phyloP scores from a whole-genome alignment of 1,284 basidiomycete species.

The Cryptococcus sp. region DNA sequence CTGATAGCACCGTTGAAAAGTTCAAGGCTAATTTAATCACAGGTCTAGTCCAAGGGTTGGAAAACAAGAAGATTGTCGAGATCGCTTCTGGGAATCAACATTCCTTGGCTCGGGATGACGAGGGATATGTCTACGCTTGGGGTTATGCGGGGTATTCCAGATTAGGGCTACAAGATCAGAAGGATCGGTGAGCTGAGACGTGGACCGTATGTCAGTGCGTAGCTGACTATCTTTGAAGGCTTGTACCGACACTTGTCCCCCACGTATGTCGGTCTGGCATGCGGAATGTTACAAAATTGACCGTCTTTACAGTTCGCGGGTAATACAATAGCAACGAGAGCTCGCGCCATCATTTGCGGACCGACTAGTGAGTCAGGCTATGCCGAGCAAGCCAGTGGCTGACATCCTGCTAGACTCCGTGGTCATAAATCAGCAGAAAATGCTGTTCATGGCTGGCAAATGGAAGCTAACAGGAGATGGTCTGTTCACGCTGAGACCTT shows the following conservation, averaged over 20 bases:
- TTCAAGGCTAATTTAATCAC: not conserved
- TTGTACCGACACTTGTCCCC: conserved; percentile 74
- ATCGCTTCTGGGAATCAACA: conserved; percentile 87
- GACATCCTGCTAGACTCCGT: conserved; percentile 58
- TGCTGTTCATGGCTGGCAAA: conserved; percentile 63
- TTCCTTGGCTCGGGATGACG: conserved; percentile 73
- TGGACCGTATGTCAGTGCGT: not conserved
- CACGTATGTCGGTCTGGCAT: conserved; percentile 55
- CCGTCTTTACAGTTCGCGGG: conserved; percentile 64
- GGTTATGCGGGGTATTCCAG: conserved; percentile 53
- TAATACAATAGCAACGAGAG: conserved; percentile 66
- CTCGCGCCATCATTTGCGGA: conserved; percentile 69
- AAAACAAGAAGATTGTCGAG: conserved; percentile 65
- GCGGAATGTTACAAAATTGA: not conserved
- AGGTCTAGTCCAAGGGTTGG: conserved; percentile 27
- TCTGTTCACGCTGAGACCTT: conserved; percentile 30
- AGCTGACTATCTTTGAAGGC: conserved; percentile 22
- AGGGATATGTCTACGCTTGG: conserved; percentile 83
- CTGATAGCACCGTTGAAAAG: conserved; percentile 62
- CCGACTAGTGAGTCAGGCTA: conserved; percentile 60
- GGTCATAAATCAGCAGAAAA: conserved; percentile 76
- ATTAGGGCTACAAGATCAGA: conserved; percentile 69
- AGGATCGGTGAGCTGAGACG: conserved; percentile 60
- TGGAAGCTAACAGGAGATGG: conserved; percentile 95
- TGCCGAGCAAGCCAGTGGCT: not conserved